A percentile compares a stretch with the other conserved stretches of the same genome.
phyloP scores from a whole-genome alignment of 805 yeast species.

The Brettanomyces bruxellensis region DNA sequence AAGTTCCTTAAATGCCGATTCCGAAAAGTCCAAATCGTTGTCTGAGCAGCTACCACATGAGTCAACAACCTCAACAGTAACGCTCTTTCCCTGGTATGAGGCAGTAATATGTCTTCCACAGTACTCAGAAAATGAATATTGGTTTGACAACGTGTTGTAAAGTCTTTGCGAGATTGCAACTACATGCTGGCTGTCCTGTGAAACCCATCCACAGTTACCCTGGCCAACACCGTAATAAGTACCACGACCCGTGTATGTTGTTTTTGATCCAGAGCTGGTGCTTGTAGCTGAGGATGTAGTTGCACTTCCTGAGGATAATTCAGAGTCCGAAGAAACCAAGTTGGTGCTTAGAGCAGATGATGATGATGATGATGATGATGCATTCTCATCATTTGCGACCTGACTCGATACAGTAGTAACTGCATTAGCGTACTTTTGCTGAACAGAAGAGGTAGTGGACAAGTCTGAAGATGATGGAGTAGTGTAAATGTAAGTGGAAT shows the following conservation, averaged over 20 bases:
- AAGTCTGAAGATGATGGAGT: not conserved
- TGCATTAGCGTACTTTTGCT: no score
- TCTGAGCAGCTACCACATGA: conserved; percentile 41
- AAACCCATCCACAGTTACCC: conserved; percentile 43
- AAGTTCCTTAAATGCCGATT: conserved; percentile 37
- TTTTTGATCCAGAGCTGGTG: not conserved
- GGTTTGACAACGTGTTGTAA: conserved; percentile 22
- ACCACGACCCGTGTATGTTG: conserved; percentile 32
- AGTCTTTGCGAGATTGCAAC: conserved; percentile 40
- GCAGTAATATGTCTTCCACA: conserved; percentile 45
- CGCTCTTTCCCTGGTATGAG: conserved; percentile 38
- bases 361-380: no score
- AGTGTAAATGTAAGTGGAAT: not conserved
- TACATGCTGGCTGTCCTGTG: conserved; percentile 32
- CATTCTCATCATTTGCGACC: no score
- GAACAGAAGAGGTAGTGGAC: no score
- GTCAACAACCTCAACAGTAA: conserved; percentile 45
- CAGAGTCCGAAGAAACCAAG: no score
- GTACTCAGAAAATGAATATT: conserved; percentile 26
- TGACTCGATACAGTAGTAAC: no score
- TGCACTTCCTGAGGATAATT: no score
- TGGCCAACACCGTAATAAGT: conserved; percentile 37
- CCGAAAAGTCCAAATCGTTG: conserved; percentile 43
- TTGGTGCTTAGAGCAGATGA: no score
- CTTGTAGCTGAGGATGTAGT: not conserved